phyloP scores from a whole-genome alignment of 768 basidiomycete genomes.

The Mycena rosella region DNA sequence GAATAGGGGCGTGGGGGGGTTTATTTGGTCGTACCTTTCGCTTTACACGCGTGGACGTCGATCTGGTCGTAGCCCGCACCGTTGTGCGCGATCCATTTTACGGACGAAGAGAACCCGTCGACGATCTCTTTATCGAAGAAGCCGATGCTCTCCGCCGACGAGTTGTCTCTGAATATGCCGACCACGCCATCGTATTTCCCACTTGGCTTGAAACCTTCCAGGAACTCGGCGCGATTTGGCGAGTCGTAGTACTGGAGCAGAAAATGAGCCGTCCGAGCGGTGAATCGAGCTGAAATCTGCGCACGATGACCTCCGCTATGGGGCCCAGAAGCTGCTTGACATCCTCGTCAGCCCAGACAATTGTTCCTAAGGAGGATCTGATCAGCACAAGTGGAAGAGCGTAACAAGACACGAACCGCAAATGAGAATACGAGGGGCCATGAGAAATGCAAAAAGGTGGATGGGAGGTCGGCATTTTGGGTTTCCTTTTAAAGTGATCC shows the following conservation, averaged over 20 bases:
- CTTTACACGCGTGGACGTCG: slow-evolving; percentile 80
- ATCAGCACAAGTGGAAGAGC: not conserved
- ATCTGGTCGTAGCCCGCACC: slow-evolving; percentile 95
- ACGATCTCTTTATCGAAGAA: slow-evolving; percentile 83
- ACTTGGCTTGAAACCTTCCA: slow-evolving; percentile 69
- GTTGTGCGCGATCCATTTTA: slow-evolving; percentile 93
- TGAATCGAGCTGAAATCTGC: slow-evolving; percentile 45
- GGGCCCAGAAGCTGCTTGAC: slow-evolving; percentile 71
- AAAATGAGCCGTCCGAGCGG: slow-evolving; percentile 47
- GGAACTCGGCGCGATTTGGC: slow-evolving; percentile 74
- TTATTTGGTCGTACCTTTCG: slow-evolving; percentile 61
- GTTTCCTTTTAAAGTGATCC: slow-evolving; percentile 12
- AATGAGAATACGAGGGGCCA: slow-evolving; percentile 48
- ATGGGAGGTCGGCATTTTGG: not conserved
- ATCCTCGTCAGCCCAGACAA: slow-evolving; percentile 88
- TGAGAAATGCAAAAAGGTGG: slow-evolving; percentile 18
- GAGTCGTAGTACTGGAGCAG: slow-evolving; percentile 65
- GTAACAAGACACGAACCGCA: slow-evolving; percentile 38
- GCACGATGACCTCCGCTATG: slow-evolving; percentile 82
- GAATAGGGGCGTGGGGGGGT: not conserved
- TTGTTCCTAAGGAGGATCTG: slow-evolving; percentile 59
- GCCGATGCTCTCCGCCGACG: slow-evolving; percentile 74
- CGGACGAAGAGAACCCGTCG: slow-evolving; percentile 68
- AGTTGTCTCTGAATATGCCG: slow-evolving; percentile 86
- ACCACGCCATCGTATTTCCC: slow-evolving; percentile 81